A percentile compares a stretch with the other conserved stretches of the same genome.
Conservation (phyloP, 73 alveolate species). For the Paramecium sexaurelia region DNA sequence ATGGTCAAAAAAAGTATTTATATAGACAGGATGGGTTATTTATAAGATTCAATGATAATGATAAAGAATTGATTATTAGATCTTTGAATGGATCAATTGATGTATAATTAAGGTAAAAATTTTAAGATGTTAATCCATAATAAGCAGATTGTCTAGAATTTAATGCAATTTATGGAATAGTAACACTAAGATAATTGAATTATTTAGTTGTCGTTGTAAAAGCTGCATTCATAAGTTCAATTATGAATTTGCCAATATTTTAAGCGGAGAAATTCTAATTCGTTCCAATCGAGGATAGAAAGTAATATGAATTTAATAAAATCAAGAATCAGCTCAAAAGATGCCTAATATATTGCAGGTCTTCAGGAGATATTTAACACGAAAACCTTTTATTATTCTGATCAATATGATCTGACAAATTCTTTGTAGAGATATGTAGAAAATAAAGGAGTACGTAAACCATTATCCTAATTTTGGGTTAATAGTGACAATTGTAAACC, state of each 20-base stretch:
- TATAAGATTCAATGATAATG: slow-evolving; percentile 1
- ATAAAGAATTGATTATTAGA: slow-evolving; percentile 8
- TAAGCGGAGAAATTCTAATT: slow-evolving; percentile 42
- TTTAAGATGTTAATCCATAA: background rate
- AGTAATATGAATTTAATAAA: background rate
- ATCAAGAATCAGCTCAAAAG: slow-evolving; percentile 8
- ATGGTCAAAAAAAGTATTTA: background rate
- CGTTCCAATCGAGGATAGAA: slow-evolving; percentile 34
- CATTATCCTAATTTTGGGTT: slow-evolving; percentile 30
- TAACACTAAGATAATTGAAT: background rate
- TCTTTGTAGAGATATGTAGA: slow-evolving; percentile 59
- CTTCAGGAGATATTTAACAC: slow-evolving; percentile 49
- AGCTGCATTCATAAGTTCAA: slow-evolving; percentile 29
- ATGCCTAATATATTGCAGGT: slow-evolving; percentile 43
- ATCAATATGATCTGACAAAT: slow-evolving; percentile 63
- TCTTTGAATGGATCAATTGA: slow-evolving; percentile 21
- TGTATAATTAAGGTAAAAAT: background rate
- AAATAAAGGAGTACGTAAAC: slow-evolving; percentile 61
- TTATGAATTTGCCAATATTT: slow-evolving; percentile 36
- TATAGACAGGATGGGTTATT: background rate
- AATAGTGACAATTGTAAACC: slow-evolving; percentile 20
- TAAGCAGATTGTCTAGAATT: background rate
- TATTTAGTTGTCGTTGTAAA: slow-evolving; percentile 56
- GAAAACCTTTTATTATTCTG: slow-evolving; percentile 67
- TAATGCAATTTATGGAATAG: slow-evolving; percentile 61